These are phyloP conservation scores for Chlorella vulgaris DNA, from an alignment of 139 green algal genomes.

Conservation along the genomic window DNA sequence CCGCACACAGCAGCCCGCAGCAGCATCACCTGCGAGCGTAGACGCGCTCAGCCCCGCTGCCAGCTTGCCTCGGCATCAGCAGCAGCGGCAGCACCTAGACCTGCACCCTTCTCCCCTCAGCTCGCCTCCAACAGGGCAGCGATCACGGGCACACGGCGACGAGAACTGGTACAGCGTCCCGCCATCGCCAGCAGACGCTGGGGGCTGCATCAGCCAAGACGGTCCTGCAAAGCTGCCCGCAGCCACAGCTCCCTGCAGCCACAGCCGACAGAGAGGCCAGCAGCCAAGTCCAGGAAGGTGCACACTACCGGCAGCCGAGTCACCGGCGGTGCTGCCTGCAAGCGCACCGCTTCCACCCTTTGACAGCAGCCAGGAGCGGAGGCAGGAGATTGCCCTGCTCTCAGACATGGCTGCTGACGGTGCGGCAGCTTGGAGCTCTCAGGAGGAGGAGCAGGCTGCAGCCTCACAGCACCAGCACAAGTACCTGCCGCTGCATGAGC, in stretches of 20 bases:
- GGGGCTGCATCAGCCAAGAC: background rate
- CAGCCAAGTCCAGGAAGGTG: background rate
- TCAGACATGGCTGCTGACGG: background rate
- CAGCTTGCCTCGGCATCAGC: background rate
- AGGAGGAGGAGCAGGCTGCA: constrained; percentile 3
- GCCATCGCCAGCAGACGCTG: background rate
- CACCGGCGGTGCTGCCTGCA: background rate
- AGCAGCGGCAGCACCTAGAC: background rate
- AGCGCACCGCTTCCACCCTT: background rate
- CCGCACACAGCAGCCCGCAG: background rate
- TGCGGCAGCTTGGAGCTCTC: background rate
- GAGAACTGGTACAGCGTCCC: background rate
- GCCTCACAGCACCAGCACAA: background rate
- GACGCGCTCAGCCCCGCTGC: no score
- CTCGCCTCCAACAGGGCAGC: background rate
- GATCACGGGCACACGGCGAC: background rate
- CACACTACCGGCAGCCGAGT: background rate
- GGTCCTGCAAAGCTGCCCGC: background rate
- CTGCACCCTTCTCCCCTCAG: background rate
- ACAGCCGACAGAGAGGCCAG: background rate
- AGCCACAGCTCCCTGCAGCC: background rate
- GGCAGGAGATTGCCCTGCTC: constrained; percentile 10
- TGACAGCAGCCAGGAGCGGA: constrained; percentile 22
- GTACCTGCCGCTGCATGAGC: background rate
- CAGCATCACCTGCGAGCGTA: no score